phyloP scores from a whole-genome alignment of 2,329 filamentous ascomycete genomes.

The Hypoxylon sp. region DNA sequence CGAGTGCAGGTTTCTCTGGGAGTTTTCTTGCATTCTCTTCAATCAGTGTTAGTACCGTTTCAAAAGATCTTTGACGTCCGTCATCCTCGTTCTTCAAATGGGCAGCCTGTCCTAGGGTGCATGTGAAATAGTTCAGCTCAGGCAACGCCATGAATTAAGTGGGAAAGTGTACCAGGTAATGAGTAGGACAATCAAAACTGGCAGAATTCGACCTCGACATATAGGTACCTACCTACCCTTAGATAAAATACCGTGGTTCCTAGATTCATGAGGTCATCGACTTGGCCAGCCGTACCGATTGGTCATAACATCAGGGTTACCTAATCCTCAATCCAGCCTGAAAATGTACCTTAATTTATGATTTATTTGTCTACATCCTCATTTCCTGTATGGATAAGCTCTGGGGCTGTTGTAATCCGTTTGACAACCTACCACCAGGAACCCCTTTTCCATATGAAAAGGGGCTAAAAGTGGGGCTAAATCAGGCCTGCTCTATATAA shows the following conservation, averaged over 20 bases:
- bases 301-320: background rate
- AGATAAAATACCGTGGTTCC: background rate
- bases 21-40: conserved; percentile 60
- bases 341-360: background rate
- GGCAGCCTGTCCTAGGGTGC: conserved; percentile 71
- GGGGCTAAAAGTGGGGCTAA: too few species aligned
- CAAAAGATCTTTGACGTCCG: conserved; percentile 54
- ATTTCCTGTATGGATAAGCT: background rate
- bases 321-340: background rate
- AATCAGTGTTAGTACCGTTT: conserved; percentile 66
- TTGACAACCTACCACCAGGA: background rate
- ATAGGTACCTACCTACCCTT: too few species aligned
- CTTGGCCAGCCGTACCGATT: background rate
- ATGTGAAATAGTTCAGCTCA: conserved; percentile 69
- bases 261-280: conserved; percentile 33
- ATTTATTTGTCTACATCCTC: background rate
- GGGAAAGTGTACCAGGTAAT: background rate
- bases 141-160: conserved; percentile 19
- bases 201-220: too few species aligned
- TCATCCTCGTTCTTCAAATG: conserved; percentile 50
- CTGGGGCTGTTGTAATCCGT: background rate
- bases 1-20: conserved; percentile 63
- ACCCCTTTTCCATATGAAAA: background rate
- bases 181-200: background rate
- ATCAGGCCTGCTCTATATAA: too few species aligned